Evolutionary conservation across 768 basidiomycete genomes (phyloP).

Genomic region (Trametes sanguinea): DNA sequence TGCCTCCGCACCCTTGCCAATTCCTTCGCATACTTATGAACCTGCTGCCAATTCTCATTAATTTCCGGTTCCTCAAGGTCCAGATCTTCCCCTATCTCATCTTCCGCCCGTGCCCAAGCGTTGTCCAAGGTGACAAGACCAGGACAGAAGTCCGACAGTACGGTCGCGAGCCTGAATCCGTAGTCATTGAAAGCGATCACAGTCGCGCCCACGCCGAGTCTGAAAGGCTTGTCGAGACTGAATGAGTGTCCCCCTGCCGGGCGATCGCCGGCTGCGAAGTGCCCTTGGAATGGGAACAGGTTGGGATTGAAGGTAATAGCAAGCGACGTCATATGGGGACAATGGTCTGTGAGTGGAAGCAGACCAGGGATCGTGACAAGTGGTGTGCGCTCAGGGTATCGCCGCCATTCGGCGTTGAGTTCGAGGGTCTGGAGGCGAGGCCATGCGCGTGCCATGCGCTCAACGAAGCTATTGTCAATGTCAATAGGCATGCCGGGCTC

Average conservation of each 20-base stretch:
- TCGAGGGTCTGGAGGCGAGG: conserved; percentile 13
- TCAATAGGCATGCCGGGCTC: conserved; percentile 11
- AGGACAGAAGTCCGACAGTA: conserved; percentile 21
- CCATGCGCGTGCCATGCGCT: conserved; percentile 15
- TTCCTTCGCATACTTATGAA: conserved; percentile 4
- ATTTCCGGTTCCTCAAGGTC: neutral
- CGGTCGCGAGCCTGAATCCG: conserved; percentile 6
- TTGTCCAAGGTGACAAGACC: neutral
- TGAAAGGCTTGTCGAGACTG: neutral
- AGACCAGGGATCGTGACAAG: conserved; percentile 17
- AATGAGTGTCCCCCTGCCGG: conserved; percentile 6
- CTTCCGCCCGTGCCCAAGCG: conserved; percentile 9
- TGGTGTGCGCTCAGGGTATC: neutral
- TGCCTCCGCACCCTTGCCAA: conserved; percentile 15
- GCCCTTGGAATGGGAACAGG: conserved; percentile 10
- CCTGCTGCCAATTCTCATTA: conserved; percentile 1
- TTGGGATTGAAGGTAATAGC: conserved; percentile 13
- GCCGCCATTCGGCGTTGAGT: conserved; percentile 14
- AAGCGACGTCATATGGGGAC: conserved; percentile 4
- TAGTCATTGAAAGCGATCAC: neutral
- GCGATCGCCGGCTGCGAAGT: conserved; percentile 3
- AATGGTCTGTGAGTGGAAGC: conserved; percentile 17
- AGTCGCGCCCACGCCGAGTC: conserved; percentile 3
- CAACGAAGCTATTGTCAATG: conserved; percentile 18
- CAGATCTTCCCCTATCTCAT: neutral